These are phyloP conservation scores for Persicaria maculosa DNA, from an alignment of 148 eudicot species.

Conservation along the genomic window DNA sequence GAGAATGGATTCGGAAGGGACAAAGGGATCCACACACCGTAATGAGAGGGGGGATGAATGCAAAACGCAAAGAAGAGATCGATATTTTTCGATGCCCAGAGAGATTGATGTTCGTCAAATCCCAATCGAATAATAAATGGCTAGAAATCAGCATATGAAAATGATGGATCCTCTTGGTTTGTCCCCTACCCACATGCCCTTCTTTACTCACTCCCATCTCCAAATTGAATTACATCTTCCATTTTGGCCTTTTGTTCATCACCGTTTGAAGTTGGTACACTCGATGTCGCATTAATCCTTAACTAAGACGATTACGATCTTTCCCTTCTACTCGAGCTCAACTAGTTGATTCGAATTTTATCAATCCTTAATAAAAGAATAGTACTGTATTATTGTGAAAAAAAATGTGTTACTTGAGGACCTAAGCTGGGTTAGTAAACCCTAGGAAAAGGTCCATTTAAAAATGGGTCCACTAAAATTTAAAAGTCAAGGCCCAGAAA, in stretches of 20 bases:
- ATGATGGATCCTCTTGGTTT: conserved; percentile 29
- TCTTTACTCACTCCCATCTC: neutral
- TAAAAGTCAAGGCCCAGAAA: conserved; percentile 24
- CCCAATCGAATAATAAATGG: conserved; percentile 8
- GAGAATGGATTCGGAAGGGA: neutral
- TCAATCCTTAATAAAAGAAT: neutral
- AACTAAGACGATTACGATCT: too few species aligned
- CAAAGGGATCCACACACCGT: neutral
- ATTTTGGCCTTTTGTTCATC: neutral
- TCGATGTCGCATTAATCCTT: too few species aligned
- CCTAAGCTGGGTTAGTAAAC: neutral
- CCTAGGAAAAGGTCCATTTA: neutral
- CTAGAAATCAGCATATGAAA: conserved; percentile 26
- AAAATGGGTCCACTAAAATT: neutral
- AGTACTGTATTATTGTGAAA: neutral
- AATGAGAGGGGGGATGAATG: neutral
- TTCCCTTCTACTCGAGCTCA: too few species aligned
- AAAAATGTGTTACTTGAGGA: neutral
- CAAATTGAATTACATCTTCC: neutral
- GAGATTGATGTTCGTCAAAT: neutral
- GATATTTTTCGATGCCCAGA: neutral
- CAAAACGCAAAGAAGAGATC: neutral
- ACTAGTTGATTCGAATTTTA: neutral
- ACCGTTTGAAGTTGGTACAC: too few species aligned
- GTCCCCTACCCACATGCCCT: neutral